Base-by-base conservation (phyloP, 768 basidiomycete genomes). In the Termitomyces sp. region DNA sequence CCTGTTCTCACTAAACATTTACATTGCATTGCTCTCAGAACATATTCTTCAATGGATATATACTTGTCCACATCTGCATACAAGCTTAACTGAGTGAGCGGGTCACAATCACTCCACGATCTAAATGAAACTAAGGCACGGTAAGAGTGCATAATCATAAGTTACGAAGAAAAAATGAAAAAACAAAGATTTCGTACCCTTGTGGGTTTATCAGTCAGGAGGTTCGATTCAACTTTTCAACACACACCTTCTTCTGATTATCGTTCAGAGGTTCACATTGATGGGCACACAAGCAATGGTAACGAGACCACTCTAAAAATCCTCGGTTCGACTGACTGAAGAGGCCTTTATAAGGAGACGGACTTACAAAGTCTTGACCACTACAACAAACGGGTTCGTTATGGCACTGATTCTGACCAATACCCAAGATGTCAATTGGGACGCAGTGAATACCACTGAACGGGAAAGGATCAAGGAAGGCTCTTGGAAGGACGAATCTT, bases 351-450 rank as follows among this genome's bases (percentile, higher is more conserved):
- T n/a, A 42, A 42, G 4, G 45, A 58, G 18, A 20, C 37, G 9
- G 2, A 67, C 67, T 60, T 42, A 73, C 70, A 64, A 68, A 74
- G 1, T 55, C 41, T 58, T 75, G 71, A 59, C 73, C 58, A 0
- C 64, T 36, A 60, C 80, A 81, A 63, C 81, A 81, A 0, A 78
- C 79, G 1, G 75, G 63, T 45, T 77, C 58, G 6, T 61, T 45
- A 6, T 58, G 5, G 62, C 78, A 79, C 18, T 54, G 9, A 31
- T 64, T 65, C 31, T 55, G 67, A 46, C 61, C 68, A 57, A 63
- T 41, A 4, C 74, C 71, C 3, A 67, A 12, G 33, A 66, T 66
- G 33, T 67, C 67, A 36, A 76, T 55, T 0, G 75, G 67, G 0
- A 58, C 57, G 55, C 78, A 79, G 6, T n/a, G 61, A 6, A 68